phyloP scores from a whole-genome alignment of 352 stramenopile species.

The Lagenidium giganteum region DNA sequence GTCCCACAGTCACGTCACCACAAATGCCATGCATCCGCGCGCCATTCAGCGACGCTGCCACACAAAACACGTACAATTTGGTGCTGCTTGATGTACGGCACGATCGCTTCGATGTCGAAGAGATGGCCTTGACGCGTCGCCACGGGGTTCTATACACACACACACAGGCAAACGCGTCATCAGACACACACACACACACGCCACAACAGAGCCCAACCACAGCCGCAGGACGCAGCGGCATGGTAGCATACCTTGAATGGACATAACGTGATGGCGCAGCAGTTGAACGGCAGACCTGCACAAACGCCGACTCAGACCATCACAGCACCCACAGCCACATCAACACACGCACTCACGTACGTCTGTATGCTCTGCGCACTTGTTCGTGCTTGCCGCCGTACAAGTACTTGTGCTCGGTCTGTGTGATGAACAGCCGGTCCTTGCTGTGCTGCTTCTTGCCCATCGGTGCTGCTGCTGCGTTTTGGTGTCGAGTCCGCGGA shows the following conservation, averaged over 20 bases:
- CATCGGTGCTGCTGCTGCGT: conserved; percentile 53
- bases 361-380: conserved; percentile 69
- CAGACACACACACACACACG: neutral
- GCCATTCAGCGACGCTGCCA: neutral
- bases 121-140: conserved; percentile 93
- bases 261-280: conserved; percentile 95
- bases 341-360: conserved; percentile 24
- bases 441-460: conserved; percentile 91
- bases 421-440: conserved; percentile 85
- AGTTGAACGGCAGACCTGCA: conserved; percentile 95
- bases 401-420: conserved; percentile 90
- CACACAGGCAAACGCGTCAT: neutral
- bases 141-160: conserved; percentile 80
- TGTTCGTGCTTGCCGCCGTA: conserved; percentile 91
- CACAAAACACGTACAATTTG: conserved; percentile 63
- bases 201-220: neutral
- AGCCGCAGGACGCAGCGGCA: neutral
- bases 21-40: neutral
- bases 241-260: conserved; percentile 50
- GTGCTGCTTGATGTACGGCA: conserved; percentile 95
- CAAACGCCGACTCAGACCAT: neutral
- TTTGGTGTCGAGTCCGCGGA: too few species aligned
- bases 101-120: conserved; percentile 96
- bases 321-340: neutral
- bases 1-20: neutral